Evolutionary conservation across 202 grass and related monocot species (phyloP), one percentile per base, ranked within the genome.

Genomic region (Dendrocalamus latiflorus): DNA sequence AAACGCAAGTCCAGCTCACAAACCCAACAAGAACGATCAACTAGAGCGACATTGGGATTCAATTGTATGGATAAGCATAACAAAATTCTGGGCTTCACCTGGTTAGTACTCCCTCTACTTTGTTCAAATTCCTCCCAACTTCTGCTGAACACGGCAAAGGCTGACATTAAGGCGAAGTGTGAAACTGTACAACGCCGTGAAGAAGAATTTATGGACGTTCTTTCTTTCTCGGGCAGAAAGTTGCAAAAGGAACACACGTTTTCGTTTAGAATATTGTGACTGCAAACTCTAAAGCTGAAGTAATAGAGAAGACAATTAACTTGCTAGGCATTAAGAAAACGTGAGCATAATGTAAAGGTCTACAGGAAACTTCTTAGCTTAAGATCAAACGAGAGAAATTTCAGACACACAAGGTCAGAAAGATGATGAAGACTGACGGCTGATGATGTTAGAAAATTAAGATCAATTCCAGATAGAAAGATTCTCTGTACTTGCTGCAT

Each of bases 171-270:
- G 22, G 18, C 48, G 15, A 50, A 26, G 85, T 82, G 72, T 82
- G 64, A 70, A 87, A 64, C 6, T 43, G 54, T 24, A 9, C 12
- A 13, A 10, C 15, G 21, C 59, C 34, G 57, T 55, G 49, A 37
- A 36, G 71, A 65, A 57, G 9, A 58, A 13, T 25, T 25, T 25
- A 33, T 22, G 34, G 34, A 14, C 36, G 33, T 33, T 3, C 6
- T 21, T 37, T 24, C 36, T 66, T 45, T 67, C 39, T 57, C 39
- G 39, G 2, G 70, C 85, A 42, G 41, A 85, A 71, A 75, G 30
- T 26, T 60, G 76, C 20, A 13, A 54, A 61, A 61, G 18, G 61
- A 33, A 8, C 5, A 80, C 81, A 81, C 81, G 86, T 73, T 80
- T 84, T 50, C 28, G 24, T 65, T 72, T 57, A 20, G 20, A 84